Evolutionary conservation across 257 asterid genomes (phyloP), one percentile per base, ranked within the genome.

Genomic region (Nicotiana paniculata): DNA sequence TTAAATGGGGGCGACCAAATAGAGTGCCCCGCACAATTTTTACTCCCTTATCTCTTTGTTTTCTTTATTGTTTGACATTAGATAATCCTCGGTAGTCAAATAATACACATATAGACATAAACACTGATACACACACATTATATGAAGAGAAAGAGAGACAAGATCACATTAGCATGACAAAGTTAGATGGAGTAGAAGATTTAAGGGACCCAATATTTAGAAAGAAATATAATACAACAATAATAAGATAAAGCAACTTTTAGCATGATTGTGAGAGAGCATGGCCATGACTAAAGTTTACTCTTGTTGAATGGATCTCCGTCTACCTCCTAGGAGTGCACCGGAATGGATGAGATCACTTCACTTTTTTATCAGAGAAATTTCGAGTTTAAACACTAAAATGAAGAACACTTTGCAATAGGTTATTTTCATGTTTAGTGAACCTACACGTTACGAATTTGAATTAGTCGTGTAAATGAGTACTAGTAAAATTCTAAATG

Each of bases 101-200:
- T 28, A 64, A 57, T 57, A 55, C 62, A n/a, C 8, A 37, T 32
- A 72, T 3, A n/a, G 57, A 11, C 59, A 51, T 13, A 26, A 1
- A 26, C 39, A 9, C 11, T 43, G 8, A 48, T 46, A 63, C 32
- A 82, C 32, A 46, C 6, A 64, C 48, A 55, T 51, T 32, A 66
- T 32, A 77, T 77, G 67, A 48, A 37, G 72, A 80, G 78, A 63
- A 59, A 21, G 89, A 77, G 85, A 84, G 90, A 88, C 91, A 89
- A 89, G 81, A 86, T 85, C 86, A 75, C 91, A 85, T 85, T 86
- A 82, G 84, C 76, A 81, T 77, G 89, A 88, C 84, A 85, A 82
- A 84, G 89, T 87, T 68, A 82, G 51, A 43, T 43, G 51, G 51
- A 43, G 51, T 43, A 9, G 80, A 86, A 85, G 82, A 89, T 85